A percentile compares a stretch with the other conserved stretches of the same genome.
These are phyloP conservation scores for Ophiostoma ips DNA, from an alignment of 2,329 filamentous ascomycete genomes.

Conservation along the genomic window DNA sequence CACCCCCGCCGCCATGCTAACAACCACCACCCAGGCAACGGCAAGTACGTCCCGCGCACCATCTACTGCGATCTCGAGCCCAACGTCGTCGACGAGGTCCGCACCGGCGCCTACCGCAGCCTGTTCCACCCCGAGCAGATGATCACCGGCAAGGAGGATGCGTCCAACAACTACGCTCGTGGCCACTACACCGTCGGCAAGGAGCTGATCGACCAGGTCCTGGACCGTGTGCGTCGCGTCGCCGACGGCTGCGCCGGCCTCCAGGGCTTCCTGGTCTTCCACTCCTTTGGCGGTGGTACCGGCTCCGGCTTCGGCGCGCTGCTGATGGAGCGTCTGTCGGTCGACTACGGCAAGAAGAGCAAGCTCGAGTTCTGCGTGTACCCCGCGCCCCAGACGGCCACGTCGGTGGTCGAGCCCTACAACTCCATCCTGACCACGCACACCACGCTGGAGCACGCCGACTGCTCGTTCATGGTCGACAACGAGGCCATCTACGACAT, in stretches of 20 bases:
- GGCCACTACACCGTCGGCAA: conserved; percentile 99
- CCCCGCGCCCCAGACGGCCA: conserved; percentile 91
- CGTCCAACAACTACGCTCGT: conserved; percentile 99
- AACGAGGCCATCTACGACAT: conserved; percentile 99
- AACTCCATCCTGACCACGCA: conserved; percentile 99
- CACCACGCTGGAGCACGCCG: conserved; percentile 97
- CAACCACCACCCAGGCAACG: conserved; percentile 51
- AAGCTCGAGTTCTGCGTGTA: conserved; percentile 99
- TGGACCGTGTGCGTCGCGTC: conserved; percentile 95
- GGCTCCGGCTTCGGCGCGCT: conserved; percentile 97
- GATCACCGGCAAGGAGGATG: conserved; percentile 99
- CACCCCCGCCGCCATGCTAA: background rate
- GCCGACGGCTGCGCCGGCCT: conserved; percentile 97
- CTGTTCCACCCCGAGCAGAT: conserved; percentile 99
- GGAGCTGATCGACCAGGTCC: conserved; percentile 94
- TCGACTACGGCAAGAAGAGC: conserved; percentile 99
- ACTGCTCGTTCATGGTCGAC: conserved; percentile 99
- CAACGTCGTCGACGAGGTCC: conserved; percentile 98
- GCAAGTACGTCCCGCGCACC: conserved; percentile 96
- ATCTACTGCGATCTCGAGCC: conserved; percentile 99
- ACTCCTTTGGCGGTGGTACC: conserved; percentile 98
- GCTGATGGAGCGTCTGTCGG: conserved; percentile 95
- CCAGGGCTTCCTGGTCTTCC: conserved; percentile 98
- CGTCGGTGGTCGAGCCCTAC: conserved; percentile 97
- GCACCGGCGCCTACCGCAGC: conserved; percentile 88